Conservation (phyloP, 805 yeast genomes). For the Spathaspora hagerdaliae region DNA sequence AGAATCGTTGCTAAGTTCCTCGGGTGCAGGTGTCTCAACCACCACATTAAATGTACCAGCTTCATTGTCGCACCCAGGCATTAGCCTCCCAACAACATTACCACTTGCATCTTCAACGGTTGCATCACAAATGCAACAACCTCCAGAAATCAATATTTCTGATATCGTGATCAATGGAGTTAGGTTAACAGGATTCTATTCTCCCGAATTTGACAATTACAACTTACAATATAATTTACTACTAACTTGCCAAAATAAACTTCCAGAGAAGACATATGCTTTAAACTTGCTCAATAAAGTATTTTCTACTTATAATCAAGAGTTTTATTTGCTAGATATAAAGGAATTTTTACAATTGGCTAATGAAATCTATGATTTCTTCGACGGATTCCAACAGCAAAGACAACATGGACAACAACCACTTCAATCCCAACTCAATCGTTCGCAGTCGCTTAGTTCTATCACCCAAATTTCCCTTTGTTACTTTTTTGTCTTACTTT, state of each 20-base stretch:
- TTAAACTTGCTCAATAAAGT: slow-evolving; percentile 21
- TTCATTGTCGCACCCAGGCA: not conserved
- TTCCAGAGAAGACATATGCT: slow-evolving; percentile 24
- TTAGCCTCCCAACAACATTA: not conserved
- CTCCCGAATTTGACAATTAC: slow-evolving; percentile 13
- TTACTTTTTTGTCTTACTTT: slow-evolving; percentile 30
- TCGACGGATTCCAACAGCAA: slow-evolving; percentile 5
- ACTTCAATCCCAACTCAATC: not conserved
- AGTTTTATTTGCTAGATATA: slow-evolving; percentile 31
- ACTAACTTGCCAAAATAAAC: slow-evolving; percentile 13
- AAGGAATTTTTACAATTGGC: slow-evolving; percentile 13
- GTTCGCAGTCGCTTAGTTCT: not conserved
- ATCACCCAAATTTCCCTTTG: slow-evolving; percentile 13
- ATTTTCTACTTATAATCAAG: slow-evolving; percentile 26
- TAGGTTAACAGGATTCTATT: not conserved
- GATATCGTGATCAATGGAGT: not conserved
- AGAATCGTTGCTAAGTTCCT: slow-evolving; percentile 13
- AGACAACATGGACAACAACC: not conserved
- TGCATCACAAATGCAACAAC: not conserved
- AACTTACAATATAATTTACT: slow-evolving; percentile 19
- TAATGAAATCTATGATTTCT: slow-evolving; percentile 11
- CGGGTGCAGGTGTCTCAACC: not conserved
- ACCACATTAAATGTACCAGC: not conserved
- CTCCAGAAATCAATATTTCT: not conserved
- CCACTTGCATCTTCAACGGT: not conserved